Percentiles rank a stretch among this genome's conserved stretches.
These are phyloP conservation scores for Cubamyces lactineus DNA, from an alignment of 768 basidiomycete species.

Conservation along the genomic window DNA sequence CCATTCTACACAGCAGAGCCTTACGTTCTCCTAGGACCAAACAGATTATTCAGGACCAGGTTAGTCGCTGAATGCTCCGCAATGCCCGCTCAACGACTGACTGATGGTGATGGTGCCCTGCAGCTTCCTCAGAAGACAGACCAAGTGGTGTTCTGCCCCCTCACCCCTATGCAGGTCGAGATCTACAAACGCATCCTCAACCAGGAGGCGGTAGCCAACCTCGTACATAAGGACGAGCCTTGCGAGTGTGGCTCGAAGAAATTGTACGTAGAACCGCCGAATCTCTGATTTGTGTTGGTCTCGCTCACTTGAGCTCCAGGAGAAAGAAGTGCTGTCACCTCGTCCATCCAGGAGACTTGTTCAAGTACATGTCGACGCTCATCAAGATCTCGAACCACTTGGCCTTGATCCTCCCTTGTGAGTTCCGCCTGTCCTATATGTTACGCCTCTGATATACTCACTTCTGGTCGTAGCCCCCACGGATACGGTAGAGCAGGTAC, in stretches of 20 bases:
- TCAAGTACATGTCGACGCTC: conserved; percentile 80
- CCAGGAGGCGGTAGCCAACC: conserved; percentile 67
- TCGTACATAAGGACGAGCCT: conserved; percentile 68
- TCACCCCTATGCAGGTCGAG: conserved; percentile 67
- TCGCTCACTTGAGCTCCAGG: conserved; percentile 43
- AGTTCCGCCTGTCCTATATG: neutral
- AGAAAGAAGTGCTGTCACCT: conserved; percentile 62
- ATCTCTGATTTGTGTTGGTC: neutral
- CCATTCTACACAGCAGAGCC: neutral
- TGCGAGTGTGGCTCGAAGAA: conserved; percentile 73
- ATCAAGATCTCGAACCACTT: conserved; percentile 91
- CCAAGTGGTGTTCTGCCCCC: conserved; percentile 91
- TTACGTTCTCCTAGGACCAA: conserved; percentile 57
- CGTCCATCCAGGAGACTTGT: conserved; percentile 53
- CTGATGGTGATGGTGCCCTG: neutral
- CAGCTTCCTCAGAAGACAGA: conserved; percentile 90
- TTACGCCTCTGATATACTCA: neutral
- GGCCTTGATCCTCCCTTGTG: conserved; percentile 82
- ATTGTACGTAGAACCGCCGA: conserved; percentile 40
- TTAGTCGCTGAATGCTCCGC: conserved; percentile 26
- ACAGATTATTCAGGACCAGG: conserved; percentile 72
- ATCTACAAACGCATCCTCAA: conserved; percentile 75
- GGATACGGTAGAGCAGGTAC: conserved; percentile 71
- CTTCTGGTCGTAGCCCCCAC: conserved; percentile 52
- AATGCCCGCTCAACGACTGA: neutral